Evolutionary conservation across 306 rosid genomes (phyloP).

Genomic region (Citrullus colocynthis): DNA sequence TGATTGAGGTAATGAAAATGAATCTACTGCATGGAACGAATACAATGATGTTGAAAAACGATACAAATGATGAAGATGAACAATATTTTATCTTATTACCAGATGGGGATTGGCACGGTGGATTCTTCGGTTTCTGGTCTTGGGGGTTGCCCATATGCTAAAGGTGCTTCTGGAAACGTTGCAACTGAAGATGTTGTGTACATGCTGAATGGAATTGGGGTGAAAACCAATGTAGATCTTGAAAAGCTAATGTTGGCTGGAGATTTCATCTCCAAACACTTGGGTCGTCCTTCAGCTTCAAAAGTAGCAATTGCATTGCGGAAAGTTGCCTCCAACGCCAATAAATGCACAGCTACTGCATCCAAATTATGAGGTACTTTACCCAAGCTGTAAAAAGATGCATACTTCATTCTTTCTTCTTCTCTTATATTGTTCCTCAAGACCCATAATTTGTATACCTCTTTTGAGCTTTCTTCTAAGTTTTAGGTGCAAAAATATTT

Average conservation of each 20-base stretch:
- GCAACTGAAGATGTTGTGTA: constrained; percentile 92
- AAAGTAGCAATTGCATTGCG: constrained; percentile 63
- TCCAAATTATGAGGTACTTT: constrained; percentile 50
- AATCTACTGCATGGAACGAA: not conserved
- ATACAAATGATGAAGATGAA: not conserved
- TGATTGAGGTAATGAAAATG: too few species aligned
- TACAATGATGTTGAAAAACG: not conserved
- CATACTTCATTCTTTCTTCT: not conserved
- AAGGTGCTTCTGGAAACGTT: constrained; percentile 89
- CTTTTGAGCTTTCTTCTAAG: not conserved
- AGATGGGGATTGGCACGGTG: constrained; percentile 66
- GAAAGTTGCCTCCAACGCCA: constrained; percentile 48
- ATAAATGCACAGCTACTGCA: constrained; percentile 31
- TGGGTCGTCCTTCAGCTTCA: constrained; percentile 64
- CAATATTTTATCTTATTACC: not conserved
- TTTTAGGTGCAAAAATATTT: not conserved
- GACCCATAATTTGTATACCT: not conserved
- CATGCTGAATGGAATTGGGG: constrained; percentile 77
- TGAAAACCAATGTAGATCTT: constrained; percentile 60
- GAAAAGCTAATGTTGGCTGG: constrained; percentile 66
- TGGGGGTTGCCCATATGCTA: constrained; percentile 93
- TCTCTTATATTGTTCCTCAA: not conserved
- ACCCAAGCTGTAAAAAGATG: not conserved
- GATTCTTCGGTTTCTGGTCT: constrained; percentile 92
- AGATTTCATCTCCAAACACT: constrained; percentile 64